Evolutionary conservation across 2,329 filamentous ascomycete genomes (phyloP).

Genomic region (Colletotrichum tabaci): DNA sequence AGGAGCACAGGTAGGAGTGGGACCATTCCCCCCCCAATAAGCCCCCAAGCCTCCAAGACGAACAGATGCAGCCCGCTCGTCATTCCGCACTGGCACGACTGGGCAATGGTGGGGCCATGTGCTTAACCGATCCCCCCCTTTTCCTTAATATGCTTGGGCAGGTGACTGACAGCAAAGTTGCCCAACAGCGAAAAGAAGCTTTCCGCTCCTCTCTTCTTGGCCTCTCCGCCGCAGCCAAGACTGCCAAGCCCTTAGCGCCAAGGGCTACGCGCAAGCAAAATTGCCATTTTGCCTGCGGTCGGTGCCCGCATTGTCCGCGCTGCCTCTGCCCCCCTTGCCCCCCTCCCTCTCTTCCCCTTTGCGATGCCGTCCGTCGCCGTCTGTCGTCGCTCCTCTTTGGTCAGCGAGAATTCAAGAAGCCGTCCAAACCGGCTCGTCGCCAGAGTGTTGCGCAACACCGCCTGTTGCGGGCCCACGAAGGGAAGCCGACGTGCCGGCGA

Average conservation of each 20-base stretch:
- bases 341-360: slow-evolving; percentile 19
- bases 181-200: slow-evolving; percentile 41
- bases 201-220: slow-evolving; percentile 43
- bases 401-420: slow-evolving; percentile 11
- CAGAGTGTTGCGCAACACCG: slow-evolving; percentile 39
- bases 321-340: neutral
- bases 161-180: slow-evolving; percentile 11
- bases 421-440: slow-evolving; percentile 40
- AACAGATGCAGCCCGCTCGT: slow-evolving; percentile 18
- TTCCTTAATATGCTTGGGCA: slow-evolving; percentile 23
- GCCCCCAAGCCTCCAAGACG: neutral
- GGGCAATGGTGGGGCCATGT: neutral
- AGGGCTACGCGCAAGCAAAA: slow-evolving; percentile 41
- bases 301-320: neutral
- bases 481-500: slow-evolving; percentile 37
- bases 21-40: too few relatives aligned
- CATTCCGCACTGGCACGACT: slow-evolving; percentile 6
- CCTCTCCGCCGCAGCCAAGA: slow-evolving; percentile 43
- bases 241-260: slow-evolving; percentile 39
- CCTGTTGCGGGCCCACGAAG: slow-evolving; percentile 37
- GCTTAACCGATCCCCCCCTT: slow-evolving; percentile 33
- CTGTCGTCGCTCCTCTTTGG: slow-evolving; percentile 29
- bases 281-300: slow-evolving; percentile 21
- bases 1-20: too few relatives aligned
- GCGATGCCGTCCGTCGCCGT: too few relatives aligned